Conservation (phyloP, 2,329 filamentous ascomycete species). For the Aspergillus felis region DNA sequence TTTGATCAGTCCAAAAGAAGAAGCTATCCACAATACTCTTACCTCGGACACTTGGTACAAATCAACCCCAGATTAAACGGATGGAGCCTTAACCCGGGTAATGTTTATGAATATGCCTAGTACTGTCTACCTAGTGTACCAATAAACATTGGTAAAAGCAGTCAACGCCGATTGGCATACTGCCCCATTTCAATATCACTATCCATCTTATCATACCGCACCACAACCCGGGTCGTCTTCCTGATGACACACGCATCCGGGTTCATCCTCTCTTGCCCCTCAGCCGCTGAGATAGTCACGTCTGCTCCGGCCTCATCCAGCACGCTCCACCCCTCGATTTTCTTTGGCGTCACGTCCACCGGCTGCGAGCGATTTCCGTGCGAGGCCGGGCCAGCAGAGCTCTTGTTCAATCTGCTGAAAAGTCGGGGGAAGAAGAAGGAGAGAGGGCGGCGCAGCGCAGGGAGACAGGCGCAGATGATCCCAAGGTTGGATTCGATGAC, state of each 20-base stretch:
- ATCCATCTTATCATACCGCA: background rate
- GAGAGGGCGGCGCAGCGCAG: constrained; percentile 28
- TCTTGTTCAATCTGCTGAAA: constrained; percentile 1
- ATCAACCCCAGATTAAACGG: no score
- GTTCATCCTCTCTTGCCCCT: no score
- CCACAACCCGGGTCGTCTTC: background rate
- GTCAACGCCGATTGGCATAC: background rate
- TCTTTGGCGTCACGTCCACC: background rate
- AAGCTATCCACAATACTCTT: no score
- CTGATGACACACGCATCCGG: no score
- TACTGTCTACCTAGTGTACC: background rate
- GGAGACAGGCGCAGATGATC: constrained; percentile 38
- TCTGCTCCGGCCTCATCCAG: background rate
- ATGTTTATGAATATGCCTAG: background rate
- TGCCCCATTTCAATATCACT: background rate
- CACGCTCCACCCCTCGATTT: background rate
- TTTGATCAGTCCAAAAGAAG: no score
- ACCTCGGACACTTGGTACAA: no score
- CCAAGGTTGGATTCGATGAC: constrained; percentile 34
- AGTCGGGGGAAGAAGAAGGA: constrained; percentile 8
- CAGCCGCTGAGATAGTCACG: background rate
- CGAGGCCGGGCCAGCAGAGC: background rate
- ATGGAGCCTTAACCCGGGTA: background rate
- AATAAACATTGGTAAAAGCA: background rate
- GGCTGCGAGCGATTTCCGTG: background rate